Evolutionary conservation across 2,329 filamentous ascomycete species (phyloP).

Genomic region (Sclerotinia spermophila): DNA sequence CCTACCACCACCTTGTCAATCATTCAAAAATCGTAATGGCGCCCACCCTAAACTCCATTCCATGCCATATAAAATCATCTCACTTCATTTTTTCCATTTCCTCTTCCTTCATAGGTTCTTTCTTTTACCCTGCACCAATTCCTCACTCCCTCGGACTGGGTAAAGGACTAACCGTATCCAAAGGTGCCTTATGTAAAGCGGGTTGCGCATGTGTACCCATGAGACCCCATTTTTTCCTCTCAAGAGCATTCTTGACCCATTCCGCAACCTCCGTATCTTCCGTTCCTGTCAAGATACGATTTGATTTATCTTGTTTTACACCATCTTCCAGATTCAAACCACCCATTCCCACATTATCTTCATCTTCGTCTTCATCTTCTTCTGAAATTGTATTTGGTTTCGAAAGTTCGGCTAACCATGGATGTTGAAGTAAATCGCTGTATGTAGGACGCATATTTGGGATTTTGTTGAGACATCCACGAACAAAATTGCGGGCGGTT

Average conservation of each 20-base stretch:
- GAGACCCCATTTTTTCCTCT: constrained; percentile 58
- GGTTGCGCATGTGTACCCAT: constrained; percentile 60
- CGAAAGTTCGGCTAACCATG: constrained; percentile 75
- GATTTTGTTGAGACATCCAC: constrained; percentile 86
- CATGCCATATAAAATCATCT: constrained; percentile 3
- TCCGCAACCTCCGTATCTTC: constrained; percentile 79
- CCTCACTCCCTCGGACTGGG: constrained; percentile 19
- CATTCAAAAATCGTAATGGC: background rate
- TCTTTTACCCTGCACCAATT: background rate
- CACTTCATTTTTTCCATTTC: background rate
- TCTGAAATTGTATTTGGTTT: constrained; percentile 73
- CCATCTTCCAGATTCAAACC: constrained; percentile 18
- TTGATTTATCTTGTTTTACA: background rate
- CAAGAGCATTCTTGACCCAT: constrained; percentile 75
- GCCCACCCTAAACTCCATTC: background rate
- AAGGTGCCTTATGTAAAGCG: constrained; percentile 79
- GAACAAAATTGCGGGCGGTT: constrained; percentile 80
- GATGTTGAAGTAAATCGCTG: constrained; percentile 80
- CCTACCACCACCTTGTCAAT: background rate
- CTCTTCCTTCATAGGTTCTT: background rate
- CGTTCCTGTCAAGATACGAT: constrained; percentile 24
- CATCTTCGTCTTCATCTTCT: constrained; percentile 54
- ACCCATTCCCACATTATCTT: constrained; percentile 30
- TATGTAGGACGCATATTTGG: constrained; percentile 93
- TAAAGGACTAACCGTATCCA: constrained; percentile 65